Evolutionary conservation across 1,284 basidiomycete species (phyloP).

Genomic region (Cutaneotrichosporon dermatis): DNA sequence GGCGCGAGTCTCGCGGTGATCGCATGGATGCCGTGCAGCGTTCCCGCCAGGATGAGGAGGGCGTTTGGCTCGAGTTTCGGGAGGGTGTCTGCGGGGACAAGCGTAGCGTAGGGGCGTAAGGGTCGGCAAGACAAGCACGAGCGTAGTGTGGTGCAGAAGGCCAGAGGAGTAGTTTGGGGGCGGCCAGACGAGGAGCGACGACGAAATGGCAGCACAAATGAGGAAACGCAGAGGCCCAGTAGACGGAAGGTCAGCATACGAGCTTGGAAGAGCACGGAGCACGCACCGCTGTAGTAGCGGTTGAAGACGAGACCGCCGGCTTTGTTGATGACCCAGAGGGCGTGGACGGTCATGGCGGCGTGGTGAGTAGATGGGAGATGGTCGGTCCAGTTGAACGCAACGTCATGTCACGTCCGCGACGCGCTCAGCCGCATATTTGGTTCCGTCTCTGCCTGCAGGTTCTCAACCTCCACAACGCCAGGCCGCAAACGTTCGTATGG

Average conservation of each 20-base stretch:
- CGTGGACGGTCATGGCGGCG: constrained; percentile 40
- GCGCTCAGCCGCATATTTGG: not conserved
- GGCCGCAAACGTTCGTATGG: too few species aligned
- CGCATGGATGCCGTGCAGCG: constrained; percentile 95
- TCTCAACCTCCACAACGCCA: too few species aligned
- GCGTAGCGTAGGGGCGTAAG: too few species aligned
- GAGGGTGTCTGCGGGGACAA: constrained; percentile 66
- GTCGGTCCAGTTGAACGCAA: not conserved
- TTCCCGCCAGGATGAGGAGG: constrained; percentile 93
- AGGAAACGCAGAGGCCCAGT: too few species aligned
- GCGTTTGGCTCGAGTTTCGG: constrained; percentile 90
- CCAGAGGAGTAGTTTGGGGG: too few species aligned
- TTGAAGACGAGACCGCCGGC: constrained; percentile 96
- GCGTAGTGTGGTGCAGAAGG: too few species aligned
- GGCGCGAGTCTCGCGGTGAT: constrained; percentile 91
- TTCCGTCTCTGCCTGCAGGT: not conserved
- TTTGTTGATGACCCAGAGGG: constrained; percentile 85
- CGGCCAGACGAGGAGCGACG: too few species aligned
- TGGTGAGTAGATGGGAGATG: not conserved
- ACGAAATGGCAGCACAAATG: too few species aligned
- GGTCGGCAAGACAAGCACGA: too few species aligned
- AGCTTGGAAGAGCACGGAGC: too few species aligned
- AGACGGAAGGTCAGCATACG: constrained; percentile 1
- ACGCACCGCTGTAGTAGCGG: constrained; percentile 81
- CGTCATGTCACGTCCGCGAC: not conserved